Evolutionary conservation across 2,329 filamentous ascomycete genomes (phyloP).

Genomic region (Penicillium corylophilum): DNA sequence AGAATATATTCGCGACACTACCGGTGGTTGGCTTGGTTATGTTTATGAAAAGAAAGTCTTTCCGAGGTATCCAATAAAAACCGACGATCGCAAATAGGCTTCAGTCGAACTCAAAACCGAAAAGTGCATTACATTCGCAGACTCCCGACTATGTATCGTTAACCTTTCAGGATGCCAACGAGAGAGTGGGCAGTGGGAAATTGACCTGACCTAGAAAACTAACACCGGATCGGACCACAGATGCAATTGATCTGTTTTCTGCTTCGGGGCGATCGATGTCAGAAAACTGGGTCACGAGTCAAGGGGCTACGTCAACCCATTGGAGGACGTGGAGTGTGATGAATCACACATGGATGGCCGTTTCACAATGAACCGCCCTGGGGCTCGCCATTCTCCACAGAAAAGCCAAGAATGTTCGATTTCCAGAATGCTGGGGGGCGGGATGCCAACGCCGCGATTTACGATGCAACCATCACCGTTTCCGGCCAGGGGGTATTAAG

Average conservation of each 20-base stretch:
- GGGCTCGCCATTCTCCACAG: background rate
- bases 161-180: too few relatives aligned
- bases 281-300: background rate
- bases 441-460: background rate
- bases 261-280: background rate
- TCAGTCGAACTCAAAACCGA: too few relatives aligned
- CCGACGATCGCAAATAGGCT: too few relatives aligned
- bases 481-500: background rate
- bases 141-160: too few relatives aligned
- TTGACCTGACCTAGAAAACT: too few relatives aligned
- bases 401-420: constrained; percentile 10
- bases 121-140: too few relatives aligned
- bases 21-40: too few relatives aligned
- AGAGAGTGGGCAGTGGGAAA: too few relatives aligned
- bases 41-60: too few relatives aligned
- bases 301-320: background rate
- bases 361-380: background rate
- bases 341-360: background rate
- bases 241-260: background rate
- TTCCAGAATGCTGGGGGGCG: constrained; percentile 9
- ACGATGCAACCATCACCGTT: constrained; percentile 7
- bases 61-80: too few relatives aligned
- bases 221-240: background rate
- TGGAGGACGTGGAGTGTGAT: background rate
- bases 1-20: too few relatives aligned